Base-by-base conservation (phyloP, 1,284 basidiomycete genomes). In the Inonotus hispidus region DNA sequence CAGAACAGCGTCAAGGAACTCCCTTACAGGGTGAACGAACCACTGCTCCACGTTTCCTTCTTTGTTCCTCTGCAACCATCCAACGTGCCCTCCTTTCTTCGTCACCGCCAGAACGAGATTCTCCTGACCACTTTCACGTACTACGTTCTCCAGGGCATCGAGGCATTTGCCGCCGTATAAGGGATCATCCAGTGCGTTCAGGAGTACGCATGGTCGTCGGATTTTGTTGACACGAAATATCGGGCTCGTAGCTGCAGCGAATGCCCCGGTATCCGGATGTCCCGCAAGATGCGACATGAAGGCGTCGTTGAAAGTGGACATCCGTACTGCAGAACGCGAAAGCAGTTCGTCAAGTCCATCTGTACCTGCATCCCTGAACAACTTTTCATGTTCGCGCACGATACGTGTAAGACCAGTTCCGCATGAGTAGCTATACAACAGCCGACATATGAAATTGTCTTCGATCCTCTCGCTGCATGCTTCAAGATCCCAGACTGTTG, bases 241-340 rank as follows among this genome's bases (percentile, higher is more conserved):
- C 25, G 57, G 57, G 32, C 57, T 58, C 37, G 57, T 58, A 10
- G 27, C 57, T 27, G 27, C 25, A 23, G 57, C 45, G 39, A 58
- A 58, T 11, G 57, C 57, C 32, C 29, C n/a, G 3, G 57, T 58
- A 21, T 50, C 32, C 1, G 27, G 11, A 52, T 50, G 35, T 3
- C 57, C 57, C 10, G 57, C 57, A 47, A 58, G 57, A 32, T 21
- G 32, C 16, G 57, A 47, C 57, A 58, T 58, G 37, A 58, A 58
- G 8, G 19, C 38, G 23, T 58, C 47, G 27, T 58, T 58, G n/a
- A 58, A 47, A 14, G 47, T 52, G 35, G 19, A n/a, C 57, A 58
- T 58, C 35, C 57, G 32, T 21, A 50, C 46, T 3, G 35, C n/a
- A 4, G 29, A 27, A 21, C 47, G 46, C 23, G 57, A 49, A 10